Conservation (phyloP, 1,139 yeast species). For the Arxiozyma telluris region DNA sequence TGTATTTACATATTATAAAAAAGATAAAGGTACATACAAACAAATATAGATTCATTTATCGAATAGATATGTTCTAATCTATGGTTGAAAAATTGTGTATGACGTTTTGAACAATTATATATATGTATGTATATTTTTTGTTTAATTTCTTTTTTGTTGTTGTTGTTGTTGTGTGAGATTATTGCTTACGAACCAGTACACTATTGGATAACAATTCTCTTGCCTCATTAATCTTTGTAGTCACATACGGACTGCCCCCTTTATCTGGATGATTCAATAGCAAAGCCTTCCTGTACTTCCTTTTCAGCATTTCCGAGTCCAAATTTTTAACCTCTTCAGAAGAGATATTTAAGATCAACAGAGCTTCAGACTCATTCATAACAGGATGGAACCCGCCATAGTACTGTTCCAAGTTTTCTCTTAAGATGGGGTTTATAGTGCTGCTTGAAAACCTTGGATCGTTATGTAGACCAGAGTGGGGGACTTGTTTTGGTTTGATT, state of each 20-base stretch:
- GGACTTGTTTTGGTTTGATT: slow-evolving; percentile 6
- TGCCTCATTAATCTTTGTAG: slow-evolving; percentile 95
- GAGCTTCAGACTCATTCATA: slow-evolving; percentile 85
- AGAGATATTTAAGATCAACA: slow-evolving; percentile 51
- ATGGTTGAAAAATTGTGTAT: no score
- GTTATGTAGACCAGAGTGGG: not conserved
- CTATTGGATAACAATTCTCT: slow-evolving; percentile 24
- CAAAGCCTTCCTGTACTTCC: slow-evolving; percentile 83
- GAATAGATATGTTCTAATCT: no score
- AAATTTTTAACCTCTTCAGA: slow-evolving; percentile 46
- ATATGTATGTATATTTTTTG: no score
- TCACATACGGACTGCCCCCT: slow-evolving; percentile 93
- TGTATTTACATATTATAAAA: no score
- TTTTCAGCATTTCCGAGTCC: slow-evolving; percentile 66
- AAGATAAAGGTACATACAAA: no score
- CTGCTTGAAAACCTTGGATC: slow-evolving; percentile 9
- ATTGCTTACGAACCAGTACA: slow-evolving; percentile 11
- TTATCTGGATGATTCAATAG: slow-evolving; percentile 92
- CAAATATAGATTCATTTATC: no score
- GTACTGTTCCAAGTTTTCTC: slow-evolving; percentile 5
- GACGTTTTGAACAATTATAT: no score
- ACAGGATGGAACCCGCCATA: slow-evolving; percentile 74
- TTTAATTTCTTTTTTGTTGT: no score
- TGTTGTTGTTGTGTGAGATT: not conserved
- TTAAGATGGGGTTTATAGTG: slow-evolving; percentile 4